Evolutionary conservation across 805 yeast species (phyloP).

Genomic region (Metschnikowia anglica): DNA sequence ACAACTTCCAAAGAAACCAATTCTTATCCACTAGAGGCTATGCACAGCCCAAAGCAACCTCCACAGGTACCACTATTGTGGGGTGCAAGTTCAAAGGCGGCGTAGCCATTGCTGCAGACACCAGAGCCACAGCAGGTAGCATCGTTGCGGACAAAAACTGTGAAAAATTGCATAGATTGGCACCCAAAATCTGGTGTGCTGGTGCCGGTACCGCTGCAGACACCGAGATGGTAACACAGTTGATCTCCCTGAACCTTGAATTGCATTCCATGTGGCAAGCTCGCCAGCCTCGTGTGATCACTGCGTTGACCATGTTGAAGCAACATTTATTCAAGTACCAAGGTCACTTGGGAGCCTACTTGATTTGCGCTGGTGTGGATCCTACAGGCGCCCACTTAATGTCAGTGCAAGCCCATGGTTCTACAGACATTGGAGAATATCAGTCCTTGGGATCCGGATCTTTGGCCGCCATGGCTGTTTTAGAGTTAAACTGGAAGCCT

Average conservation of each 20-base stretch:
- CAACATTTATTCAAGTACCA: slow-evolving; percentile 96
- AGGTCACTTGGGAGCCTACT: slow-evolving; percentile 95
- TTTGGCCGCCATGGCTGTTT: slow-evolving; percentile 96
- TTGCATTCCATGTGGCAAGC: slow-evolving; percentile 80
- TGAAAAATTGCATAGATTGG: slow-evolving; percentile 85
- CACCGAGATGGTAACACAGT: slow-evolving; percentile 95
- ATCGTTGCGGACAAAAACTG: slow-evolving; percentile 98
- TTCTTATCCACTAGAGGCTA: slow-evolving; percentile 70
- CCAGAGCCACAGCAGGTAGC: slow-evolving; percentile 95
- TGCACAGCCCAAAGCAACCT: slow-evolving; percentile 82
- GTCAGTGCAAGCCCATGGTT: slow-evolving; percentile 96
- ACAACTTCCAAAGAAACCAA: slow-evolving; percentile 87
- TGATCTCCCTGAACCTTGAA: slow-evolving; percentile 87
- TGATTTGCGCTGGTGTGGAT: slow-evolving; percentile 97
- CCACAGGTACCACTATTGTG: slow-evolving; percentile 99
- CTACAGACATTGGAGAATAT: slow-evolving; percentile 93
- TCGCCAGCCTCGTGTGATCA: slow-evolving; percentile 89
- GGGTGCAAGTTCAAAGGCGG: slow-evolving; percentile 93
- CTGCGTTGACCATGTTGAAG: slow-evolving; percentile 88
- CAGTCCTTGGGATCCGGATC: slow-evolving; percentile 95
- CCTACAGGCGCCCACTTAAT: slow-evolving; percentile 94
- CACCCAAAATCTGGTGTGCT: slow-evolving; percentile 97
- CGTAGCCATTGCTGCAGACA: slow-evolving; percentile 97
- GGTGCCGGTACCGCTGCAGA: slow-evolving; percentile 99
- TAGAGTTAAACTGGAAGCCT: slow-evolving; percentile 84